Percentiles rank a stretch among this genome's conserved stretches.
Evolutionary conservation across 2,329 filamentous ascomycete species (phyloP).

Genomic region (Massarina eburnea): DNA sequence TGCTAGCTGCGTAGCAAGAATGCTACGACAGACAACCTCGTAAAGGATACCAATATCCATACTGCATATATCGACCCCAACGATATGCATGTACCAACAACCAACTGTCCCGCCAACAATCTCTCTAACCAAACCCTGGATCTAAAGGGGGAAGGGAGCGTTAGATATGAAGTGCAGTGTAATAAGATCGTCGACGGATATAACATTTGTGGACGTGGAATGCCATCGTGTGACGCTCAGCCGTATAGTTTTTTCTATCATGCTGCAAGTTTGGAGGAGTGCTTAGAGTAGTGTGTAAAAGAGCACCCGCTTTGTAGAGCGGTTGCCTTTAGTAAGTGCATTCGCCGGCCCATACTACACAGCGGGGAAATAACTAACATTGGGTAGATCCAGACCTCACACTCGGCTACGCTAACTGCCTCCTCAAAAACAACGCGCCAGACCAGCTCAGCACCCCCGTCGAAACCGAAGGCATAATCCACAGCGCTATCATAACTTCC

Average conservation of each 20-base stretch:
- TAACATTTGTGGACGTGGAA: neutral
- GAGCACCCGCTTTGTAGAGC: slow-evolving; percentile 7
- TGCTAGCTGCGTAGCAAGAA: slow-evolving; percentile 7
- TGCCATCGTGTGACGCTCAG: neutral
- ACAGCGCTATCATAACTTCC: slow-evolving; percentile 2
- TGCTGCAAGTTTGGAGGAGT: slow-evolving; percentile 6
- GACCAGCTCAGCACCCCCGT: too few species aligned
- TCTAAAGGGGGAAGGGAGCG: neutral
- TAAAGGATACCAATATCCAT: neutral
- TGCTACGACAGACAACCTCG: neutral
- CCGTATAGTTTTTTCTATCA: slow-evolving; percentile 5
- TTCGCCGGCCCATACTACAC: too few species aligned
- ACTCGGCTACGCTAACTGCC: slow-evolving; percentile 9
- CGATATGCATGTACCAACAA: neutral
- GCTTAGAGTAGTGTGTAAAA: slow-evolving; percentile 5
- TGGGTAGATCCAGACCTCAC: neutral
- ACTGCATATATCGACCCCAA: neutral
- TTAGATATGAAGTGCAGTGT: neutral
- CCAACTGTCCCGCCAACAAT: neutral
- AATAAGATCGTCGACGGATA: neutral
- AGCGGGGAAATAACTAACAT: too few species aligned
- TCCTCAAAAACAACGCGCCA: slow-evolving; percentile 2
- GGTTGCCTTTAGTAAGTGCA: neutral
- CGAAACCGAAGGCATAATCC: neutral
- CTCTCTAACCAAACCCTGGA: neutral